A percentile compares a stretch with the other conserved stretches of the same genome.
Conservation (phyloP, 805 yeast genomes). For the Debaryomyces hansenii region DNA sequence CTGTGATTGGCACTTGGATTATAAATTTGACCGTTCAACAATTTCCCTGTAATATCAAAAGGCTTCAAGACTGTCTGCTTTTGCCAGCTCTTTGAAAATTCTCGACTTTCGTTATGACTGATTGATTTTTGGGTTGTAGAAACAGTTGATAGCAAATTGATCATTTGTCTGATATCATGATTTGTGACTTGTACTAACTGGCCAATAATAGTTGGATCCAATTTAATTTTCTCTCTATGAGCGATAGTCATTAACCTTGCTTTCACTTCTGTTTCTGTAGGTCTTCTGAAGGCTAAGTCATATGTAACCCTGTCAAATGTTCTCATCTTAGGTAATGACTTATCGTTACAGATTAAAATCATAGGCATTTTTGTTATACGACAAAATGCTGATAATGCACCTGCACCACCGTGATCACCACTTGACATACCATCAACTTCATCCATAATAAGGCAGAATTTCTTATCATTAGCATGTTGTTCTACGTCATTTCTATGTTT, state of each 20-base stretch:
- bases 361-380: conserved; percentile 84
- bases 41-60: conserved; percentile 77
- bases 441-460: conserved; percentile 89
- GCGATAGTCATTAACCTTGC: conserved; percentile 91
- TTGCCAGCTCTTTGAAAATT: conserved; percentile 72
- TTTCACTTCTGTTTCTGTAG: conserved; percentile 76
- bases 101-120: conserved; percentile 60
- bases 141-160: conserved; percentile 83
- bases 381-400: conserved; percentile 86
- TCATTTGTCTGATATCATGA: conserved; percentile 92
- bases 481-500: conserved; percentile 34
- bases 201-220: conserved; percentile 80
- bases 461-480: conserved; percentile 42
- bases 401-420: conserved; percentile 99
- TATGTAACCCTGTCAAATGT: conserved; percentile 83
- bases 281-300: conserved; percentile 86
- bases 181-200: conserved; percentile 81
- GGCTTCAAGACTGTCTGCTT: conserved; percentile 90
- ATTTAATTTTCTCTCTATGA: conserved; percentile 72
- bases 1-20: conserved; percentile 51
- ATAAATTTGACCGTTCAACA: conserved; percentile 61
- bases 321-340: conserved; percentile 90
- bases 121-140: conserved; percentile 69
- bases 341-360: conserved; percentile 91
- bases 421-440: conserved; percentile 99